phyloP scores from a whole-genome alignment of 2,329 filamentous ascomycete species.

The Arthrobotrys megalospora region DNA sequence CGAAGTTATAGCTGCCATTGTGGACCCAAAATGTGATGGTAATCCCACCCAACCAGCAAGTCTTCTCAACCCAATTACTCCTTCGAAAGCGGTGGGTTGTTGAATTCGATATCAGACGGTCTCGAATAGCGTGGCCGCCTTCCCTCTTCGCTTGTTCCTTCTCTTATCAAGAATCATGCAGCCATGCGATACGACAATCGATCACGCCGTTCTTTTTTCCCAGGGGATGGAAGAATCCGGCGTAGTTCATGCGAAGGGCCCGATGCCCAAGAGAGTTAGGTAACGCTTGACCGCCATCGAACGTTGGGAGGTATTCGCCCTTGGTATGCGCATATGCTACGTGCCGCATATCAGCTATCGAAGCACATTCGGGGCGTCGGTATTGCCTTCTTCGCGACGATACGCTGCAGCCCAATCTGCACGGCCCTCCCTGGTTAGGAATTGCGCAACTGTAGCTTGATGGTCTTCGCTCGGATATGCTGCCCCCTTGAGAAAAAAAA shows the following conservation, averaged over 20 bases:
- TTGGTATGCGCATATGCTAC: constrained; percentile 32
- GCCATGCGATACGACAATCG: constrained; percentile 61
- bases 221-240: constrained; percentile 33
- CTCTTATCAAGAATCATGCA: constrained; percentile 61
- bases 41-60: constrained; percentile 35
- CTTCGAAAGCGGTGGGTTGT: constrained; percentile 38
- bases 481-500: constrained; percentile 32
- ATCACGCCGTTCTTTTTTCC: constrained; percentile 37
- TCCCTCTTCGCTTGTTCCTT: constrained; percentile 58
- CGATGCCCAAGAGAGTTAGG: constrained; percentile 26
- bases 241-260: constrained; percentile 37
- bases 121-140: constrained; percentile 44
- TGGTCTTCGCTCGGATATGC: constrained; percentile 36
- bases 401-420: constrained; percentile 33
- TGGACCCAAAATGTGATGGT: constrained; percentile 38
- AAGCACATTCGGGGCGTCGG: constrained; percentile 33
- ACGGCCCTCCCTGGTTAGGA: constrained; percentile 20
- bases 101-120: constrained; percentile 33
- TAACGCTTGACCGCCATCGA: not conserved
- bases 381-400: constrained; percentile 48
- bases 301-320: constrained; percentile 22
- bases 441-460: constrained; percentile 29
- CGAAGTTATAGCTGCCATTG: constrained; percentile 30
- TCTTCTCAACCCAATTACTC: constrained; percentile 38
- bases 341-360: constrained; percentile 35